A percentile compares a stretch with the other conserved stretches of the same genome.
Evolutionary conservation across 208 protist genomes (phyloP).

Genomic region (Naegleria gruberi): DNA sequence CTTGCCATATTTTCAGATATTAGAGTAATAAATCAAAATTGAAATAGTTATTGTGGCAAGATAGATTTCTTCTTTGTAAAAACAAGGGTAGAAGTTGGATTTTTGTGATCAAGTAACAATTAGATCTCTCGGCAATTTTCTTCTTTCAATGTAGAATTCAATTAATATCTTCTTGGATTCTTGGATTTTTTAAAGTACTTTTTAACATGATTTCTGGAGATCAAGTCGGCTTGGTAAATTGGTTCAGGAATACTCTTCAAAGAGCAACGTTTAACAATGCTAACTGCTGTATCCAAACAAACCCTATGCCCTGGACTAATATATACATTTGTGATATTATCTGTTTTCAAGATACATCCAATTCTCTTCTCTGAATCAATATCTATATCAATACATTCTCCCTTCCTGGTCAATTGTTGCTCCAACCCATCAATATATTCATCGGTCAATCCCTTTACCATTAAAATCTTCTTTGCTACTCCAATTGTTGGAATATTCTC

Average conservation of each 20-base stretch:
- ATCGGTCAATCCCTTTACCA: neutral
- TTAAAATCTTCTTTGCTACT: conserved; percentile 8
- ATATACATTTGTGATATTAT: neutral
- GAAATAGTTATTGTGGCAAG: no score
- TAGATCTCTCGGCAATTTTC: no score
- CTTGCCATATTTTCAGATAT: no score
- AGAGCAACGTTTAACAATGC: neutral
- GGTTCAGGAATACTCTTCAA: neutral
- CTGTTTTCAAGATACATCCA: neutral
- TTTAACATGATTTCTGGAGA: neutral
- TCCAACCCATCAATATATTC: neutral
- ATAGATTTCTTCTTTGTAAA: no score
- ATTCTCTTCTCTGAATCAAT: neutral
- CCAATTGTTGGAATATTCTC: neutral
- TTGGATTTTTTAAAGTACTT: neutral
- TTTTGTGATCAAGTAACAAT: no score
- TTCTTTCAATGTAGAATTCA: no score
- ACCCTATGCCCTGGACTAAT: neutral
- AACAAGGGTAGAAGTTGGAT: no score
- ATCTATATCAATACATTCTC: neutral
- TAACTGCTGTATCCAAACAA: neutral
- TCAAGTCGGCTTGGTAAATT: conserved; percentile 4
- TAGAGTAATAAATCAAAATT: no score
- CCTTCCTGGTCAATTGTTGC: neutral
- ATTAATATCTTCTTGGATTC: no score